A percentile compares a stretch with the other conserved stretches of the same genome.
phyloP scores from a whole-genome alignment of 1,139 yeast genomes.

The Taphrina wiesneri region DNA sequence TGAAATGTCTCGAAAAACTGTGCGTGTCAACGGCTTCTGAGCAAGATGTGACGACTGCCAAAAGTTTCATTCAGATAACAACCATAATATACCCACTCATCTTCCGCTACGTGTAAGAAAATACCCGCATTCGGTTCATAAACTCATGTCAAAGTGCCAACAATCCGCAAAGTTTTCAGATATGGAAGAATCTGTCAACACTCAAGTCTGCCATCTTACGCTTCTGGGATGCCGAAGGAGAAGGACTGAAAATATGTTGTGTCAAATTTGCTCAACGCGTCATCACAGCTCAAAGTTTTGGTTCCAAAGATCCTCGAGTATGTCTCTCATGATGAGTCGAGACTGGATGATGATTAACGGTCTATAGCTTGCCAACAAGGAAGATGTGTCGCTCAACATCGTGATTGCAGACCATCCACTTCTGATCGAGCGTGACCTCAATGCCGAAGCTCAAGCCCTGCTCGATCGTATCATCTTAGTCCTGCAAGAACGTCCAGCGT shows the following conservation, averaged over 20 bases:
- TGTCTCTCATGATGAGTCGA: not conserved
- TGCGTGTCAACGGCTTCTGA: slow-evolving; percentile 38
- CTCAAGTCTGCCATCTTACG: slow-evolving; percentile 45
- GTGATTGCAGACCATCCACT: slow-evolving; percentile 70
- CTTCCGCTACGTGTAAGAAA: slow-evolving; percentile 43
- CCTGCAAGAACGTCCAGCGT: slow-evolving; percentile 54
- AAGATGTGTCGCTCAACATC: slow-evolving; percentile 59
- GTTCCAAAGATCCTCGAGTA: slow-evolving; percentile 47
- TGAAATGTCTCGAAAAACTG: slow-evolving; percentile 45
- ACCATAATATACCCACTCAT: slow-evolving; percentile 46
- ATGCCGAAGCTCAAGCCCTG: slow-evolving; percentile 69
- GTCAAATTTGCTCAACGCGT: slow-evolving; percentile 71
- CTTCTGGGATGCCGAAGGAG: slow-evolving; percentile 45
- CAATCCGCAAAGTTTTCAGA: slow-evolving; percentile 37
- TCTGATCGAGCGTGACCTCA: slow-evolving; percentile 57
- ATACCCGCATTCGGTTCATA: not conserved
- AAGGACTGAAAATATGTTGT: slow-evolving; percentile 61
- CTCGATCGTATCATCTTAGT: slow-evolving; percentile 64
- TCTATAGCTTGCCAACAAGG: slow-evolving; percentile 39
- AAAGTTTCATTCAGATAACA: slow-evolving; percentile 44
- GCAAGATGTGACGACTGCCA: slow-evolving; percentile 44
- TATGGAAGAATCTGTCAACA: slow-evolving; percentile 44
- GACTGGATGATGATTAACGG: not conserved
- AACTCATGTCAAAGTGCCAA: slow-evolving; percentile 39
- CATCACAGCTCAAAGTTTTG: slow-evolving; percentile 67